Conservation (phyloP, 768 basidiomycete species). For the Neoboletus subvelutipes region DNA sequence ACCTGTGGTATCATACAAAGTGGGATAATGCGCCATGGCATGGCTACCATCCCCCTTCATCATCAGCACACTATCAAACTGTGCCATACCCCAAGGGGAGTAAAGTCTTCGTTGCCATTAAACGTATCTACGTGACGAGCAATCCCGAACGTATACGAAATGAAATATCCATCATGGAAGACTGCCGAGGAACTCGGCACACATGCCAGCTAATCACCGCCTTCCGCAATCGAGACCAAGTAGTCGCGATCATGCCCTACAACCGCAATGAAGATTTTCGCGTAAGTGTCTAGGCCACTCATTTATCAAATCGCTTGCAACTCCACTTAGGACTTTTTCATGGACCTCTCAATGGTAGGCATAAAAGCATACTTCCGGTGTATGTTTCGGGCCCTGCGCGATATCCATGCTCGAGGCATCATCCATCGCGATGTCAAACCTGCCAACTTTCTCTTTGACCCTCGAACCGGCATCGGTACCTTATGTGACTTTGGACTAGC, state of each 20-base stretch:
- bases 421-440: constrained; percentile 98
- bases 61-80: constrained; percentile 67
- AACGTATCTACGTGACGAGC: constrained; percentile 96
- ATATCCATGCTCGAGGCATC: constrained; percentile 82
- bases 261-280: constrained; percentile 91
- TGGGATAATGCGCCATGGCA: constrained; percentile 79
- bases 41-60: constrained; percentile 57
- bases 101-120: constrained; percentile 86
- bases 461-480: constrained; percentile 76
- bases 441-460: constrained; percentile 95
- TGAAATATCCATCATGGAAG: constrained; percentile 88
- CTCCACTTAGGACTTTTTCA: constrained; percentile 68
- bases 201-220: constrained; percentile 94
- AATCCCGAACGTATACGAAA: constrained; percentile 90
- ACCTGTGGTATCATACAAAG: constrained; percentile 68
- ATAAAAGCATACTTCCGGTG: constrained; percentile 88
- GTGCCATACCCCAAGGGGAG: constrained; percentile 38
- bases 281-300: constrained; percentile 47
- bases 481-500: constrained; percentile 96
- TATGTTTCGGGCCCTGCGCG: constrained; percentile 85
- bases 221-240: constrained; percentile 87
- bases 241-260: constrained; percentile 93
- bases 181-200: constrained; percentile 80
- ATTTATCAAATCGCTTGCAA: constrained; percentile 7
- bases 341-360: constrained; percentile 65